Evolutionary conservation across 306 rosid genomes (phyloP), one percentile per base, ranked within the genome.

Genomic region (Quercus suber): DNA sequence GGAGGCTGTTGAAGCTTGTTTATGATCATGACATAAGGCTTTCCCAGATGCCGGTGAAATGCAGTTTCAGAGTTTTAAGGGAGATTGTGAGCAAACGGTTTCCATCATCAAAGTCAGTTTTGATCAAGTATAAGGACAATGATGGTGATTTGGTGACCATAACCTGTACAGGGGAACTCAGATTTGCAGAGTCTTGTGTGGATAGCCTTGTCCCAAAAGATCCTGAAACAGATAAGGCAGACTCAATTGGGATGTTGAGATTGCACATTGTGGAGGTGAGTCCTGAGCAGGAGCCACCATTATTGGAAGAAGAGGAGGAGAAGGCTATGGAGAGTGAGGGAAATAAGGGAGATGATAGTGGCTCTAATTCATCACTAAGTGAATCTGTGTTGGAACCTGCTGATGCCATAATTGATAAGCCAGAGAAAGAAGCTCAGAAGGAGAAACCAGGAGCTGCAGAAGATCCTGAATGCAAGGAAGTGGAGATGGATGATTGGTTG

Each of bases 401-500:
- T 70, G 93, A 85, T 73, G 10, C 84, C 5, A 93, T 86, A 80
- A 84, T 75, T 79, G 92, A 84, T 70, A 81, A 87, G 89, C 67
- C 51, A 6, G 90, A 70, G 78, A 95, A 92, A 74, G 96, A 90
- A 82, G 84, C 79, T 76, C 75, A 83, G 33, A 90, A 89, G 86
- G 90, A 86, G 83, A 95, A 91, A 83, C 75, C 87, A 28, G 89
- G 76, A 55, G 84, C 83, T 37, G 23, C 80, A 8, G 97, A 90
- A 83, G 94, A 91, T 76, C 85, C 87, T 2, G 94, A 96, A 76
- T 79, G 93, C 90, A 91, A 93, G 85, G 99, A 93, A 81, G 84
- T 96, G 82, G 98, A 96, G 86, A 96, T 96, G 97, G 99, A 93
- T 79, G 99, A 96, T 75, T 96, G 99, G 99, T 82, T 96, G 87